Percentiles rank a stretch among this genome's conserved stretches.
Conservation (phyloP, 176 grass and related monocot species). For the Dactylis glomerata region DNA sequence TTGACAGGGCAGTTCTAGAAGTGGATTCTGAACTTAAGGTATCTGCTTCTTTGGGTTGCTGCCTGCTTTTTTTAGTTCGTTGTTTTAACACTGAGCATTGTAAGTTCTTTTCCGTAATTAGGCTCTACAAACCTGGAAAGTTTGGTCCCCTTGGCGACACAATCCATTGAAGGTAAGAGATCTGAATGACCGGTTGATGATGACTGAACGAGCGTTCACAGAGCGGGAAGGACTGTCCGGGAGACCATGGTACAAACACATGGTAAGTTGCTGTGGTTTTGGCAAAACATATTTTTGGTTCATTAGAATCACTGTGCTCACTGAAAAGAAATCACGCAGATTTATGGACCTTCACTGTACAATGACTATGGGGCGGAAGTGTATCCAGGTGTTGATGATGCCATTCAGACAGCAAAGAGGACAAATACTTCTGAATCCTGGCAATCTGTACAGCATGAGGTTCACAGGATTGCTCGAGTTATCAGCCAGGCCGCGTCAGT, state of each 20-base stretch:
- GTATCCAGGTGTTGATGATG: conserved; percentile 69
- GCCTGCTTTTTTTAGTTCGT: neutral
- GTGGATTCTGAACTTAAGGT: conserved; percentile 79
- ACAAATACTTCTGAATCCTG: conserved; percentile 48
- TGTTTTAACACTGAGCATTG: neutral
- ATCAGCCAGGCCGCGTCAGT: conserved; percentile 60
- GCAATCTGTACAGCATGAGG: conserved; percentile 67
- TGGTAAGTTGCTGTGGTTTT: conserved; percentile 42
- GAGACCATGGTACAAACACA: conserved; percentile 92
- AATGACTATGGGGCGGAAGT: conserved; percentile 76
- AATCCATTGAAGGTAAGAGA: conserved; percentile 56
- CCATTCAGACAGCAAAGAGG: conserved; percentile 58
- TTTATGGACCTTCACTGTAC: conserved; percentile 69
- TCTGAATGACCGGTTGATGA: conserved; percentile 78
- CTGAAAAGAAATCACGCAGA: conserved; percentile 27
- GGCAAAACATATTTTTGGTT: neutral
- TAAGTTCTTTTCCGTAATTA: conserved; percentile 12
- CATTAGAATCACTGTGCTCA: neutral
- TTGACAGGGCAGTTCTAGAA: conserved; percentile 55
- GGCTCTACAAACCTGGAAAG: conserved; percentile 48
- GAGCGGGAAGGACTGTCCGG: conserved; percentile 63
- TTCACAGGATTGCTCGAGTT: conserved; percentile 65
- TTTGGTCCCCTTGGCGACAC: conserved; percentile 44
- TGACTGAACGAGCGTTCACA: conserved; percentile 79
- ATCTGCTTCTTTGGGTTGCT: conserved; percentile 4